Percentiles rank a stretch among this genome's conserved stretches.
phyloP scores from a whole-genome alignment of 2,329 filamentous ascomycete genomes.

The Aspergillaceae sp. region DNA sequence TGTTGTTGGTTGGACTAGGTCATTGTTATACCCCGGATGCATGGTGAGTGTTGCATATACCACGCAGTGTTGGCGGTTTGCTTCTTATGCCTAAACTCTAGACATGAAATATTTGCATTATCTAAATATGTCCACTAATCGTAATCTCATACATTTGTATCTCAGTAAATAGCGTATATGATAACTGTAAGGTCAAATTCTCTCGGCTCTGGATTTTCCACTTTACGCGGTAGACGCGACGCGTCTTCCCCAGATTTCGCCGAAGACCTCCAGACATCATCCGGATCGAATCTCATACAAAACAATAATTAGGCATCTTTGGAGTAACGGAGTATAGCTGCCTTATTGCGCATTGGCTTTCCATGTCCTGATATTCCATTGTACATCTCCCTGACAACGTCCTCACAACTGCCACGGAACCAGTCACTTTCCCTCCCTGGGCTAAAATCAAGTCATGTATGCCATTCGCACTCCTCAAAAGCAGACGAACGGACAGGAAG shows the following conservation, averaged over 20 bases:
- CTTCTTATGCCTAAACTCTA: background rate
- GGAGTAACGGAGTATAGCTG: background rate
- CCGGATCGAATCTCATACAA: too few relatives aligned
- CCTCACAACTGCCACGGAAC: background rate
- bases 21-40: slow-evolving; percentile 10
- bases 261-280: background rate
- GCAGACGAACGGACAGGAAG: slow-evolving; percentile 11
- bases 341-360: too few relatives aligned
- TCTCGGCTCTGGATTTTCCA: slow-evolving; percentile 7
- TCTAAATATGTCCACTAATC: too few relatives aligned
- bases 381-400: background rate
- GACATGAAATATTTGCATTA: background rate
- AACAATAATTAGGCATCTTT: too few relatives aligned
- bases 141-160: too few relatives aligned
- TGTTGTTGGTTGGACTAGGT: background rate
- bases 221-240: slow-evolving; percentile 26
- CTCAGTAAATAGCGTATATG: too few relatives aligned
- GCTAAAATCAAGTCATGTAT: slow-evolving; percentile 19
- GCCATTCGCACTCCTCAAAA: slow-evolving; percentile 24
- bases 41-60: background rate
- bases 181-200: background rate
- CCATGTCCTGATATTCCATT: background rate
- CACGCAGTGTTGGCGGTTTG: slow-evolving; percentile 2
- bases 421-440: background rate
- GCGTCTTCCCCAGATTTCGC: slow-evolving; percentile 11